Conservation (phyloP, 305 asterid genomes). For the Coffea humblotiana region DNA sequence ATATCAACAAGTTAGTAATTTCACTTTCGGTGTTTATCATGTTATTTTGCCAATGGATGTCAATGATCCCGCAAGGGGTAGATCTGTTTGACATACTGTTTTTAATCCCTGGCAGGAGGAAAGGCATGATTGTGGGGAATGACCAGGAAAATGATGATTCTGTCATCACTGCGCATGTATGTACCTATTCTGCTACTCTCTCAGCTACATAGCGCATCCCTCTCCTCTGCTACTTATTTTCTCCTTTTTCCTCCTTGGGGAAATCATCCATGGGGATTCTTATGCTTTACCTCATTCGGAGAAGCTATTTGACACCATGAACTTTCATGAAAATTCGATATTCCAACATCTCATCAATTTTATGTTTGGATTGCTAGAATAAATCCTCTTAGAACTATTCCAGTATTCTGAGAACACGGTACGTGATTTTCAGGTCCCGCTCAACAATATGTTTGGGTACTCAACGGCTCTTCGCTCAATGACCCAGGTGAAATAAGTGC, state of each 20-base stretch:
- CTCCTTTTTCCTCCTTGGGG: neutral
- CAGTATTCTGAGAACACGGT: neutral
- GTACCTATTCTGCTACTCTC: constrained; percentile 23
- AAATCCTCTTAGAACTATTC: neutral
- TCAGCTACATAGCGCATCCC: constrained; percentile 1
- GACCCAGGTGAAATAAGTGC: constrained; percentile 72
- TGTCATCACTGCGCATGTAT: constrained; percentile 77
- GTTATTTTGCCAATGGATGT: constrained; percentile 7
- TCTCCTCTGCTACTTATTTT: neutral
- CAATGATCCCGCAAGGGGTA: neutral
- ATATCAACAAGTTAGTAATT: constrained; percentile 76
- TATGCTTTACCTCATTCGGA: neutral
- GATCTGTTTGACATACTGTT: constrained; percentile 8
- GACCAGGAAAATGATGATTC: constrained; percentile 97
- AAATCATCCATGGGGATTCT: neutral
- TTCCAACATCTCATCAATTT: neutral
- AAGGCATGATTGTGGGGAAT: constrained; percentile 92
- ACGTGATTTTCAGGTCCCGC: constrained; percentile 72
- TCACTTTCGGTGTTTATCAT: neutral
- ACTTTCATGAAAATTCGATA: neutral
- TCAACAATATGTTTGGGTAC: constrained; percentile 97
- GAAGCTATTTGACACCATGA: neutral
- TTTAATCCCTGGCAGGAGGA: constrained; percentile 58
- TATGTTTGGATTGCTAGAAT: neutral
- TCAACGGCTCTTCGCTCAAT: constrained; percentile 95